Percentiles rank a stretch among this genome's conserved stretches.
Evolutionary conservation across 495 filamentous ascomycete species (phyloP).

Genomic region (Halenospora varia): DNA sequence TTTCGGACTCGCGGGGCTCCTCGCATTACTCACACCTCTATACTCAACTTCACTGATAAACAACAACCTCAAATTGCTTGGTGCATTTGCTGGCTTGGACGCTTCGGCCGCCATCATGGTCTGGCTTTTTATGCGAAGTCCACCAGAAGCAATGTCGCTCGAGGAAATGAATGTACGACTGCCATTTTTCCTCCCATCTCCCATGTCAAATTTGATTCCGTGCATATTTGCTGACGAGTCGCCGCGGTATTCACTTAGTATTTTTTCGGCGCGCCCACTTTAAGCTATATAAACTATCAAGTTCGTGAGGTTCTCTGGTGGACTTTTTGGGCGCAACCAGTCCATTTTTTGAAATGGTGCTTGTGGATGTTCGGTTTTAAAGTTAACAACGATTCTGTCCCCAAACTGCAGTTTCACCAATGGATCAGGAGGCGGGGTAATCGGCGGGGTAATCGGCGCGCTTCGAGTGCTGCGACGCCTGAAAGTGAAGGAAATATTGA

Average conservation of each 20-base stretch:
- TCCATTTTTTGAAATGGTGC: not conserved
- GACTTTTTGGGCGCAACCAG: not conserved
- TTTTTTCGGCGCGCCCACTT: not conserved
- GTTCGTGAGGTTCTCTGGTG: not conserved
- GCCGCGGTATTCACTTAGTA: not conserved
- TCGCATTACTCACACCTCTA: not conserved
- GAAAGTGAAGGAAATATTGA: no score
- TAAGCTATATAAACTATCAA: not conserved
- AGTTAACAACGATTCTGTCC: no score
- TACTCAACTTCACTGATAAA: not conserved
- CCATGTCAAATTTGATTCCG: not conserved
- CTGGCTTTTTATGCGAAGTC: not conserved
- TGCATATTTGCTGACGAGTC: not conserved
- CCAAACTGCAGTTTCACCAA: no score
- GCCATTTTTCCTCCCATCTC: not conserved
- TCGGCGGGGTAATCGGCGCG: no score
- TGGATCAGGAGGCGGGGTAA: no score
- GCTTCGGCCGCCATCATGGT: not conserved
- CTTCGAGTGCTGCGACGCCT: no score
- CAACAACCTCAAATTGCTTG: not conserved
- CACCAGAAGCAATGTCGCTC: not conserved
- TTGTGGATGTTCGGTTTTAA: no score
- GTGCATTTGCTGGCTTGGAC: not conserved
- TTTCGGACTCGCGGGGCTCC: not conserved
- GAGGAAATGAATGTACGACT: not conserved